Base-by-base conservation (phyloP, 2,329 filamentous ascomycete species). In the Talaromyces sp. region DNA sequence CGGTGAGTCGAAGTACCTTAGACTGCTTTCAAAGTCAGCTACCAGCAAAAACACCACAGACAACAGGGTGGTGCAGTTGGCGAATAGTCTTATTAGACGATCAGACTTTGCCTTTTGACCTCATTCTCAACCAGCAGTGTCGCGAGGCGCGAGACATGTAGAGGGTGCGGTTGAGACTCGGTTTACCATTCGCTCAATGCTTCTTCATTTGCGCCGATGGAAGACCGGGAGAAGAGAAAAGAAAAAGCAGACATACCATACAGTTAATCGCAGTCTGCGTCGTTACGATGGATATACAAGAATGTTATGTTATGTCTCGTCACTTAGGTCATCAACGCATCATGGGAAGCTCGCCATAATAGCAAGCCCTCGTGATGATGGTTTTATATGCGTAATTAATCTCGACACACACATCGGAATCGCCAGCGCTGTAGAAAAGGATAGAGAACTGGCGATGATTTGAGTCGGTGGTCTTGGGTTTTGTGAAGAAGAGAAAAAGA, bases 351-450 rank as follows among this genome's bases (percentile, higher is more conserved):
- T 60, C 33, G 42, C 27, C 15, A 51, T 68, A 55, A 52, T 17
- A 36, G 32, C 65, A 64, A 77, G 75, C 73, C 75, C 75, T 91
- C 88, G 85, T 86, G 84, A 86, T 84, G 84, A 91, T 88, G 88
- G 88, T 91, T 91, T 91, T 91, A 88, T 81, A 88, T 85, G 84
- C 84, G 87, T 83, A 63, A 71, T 82, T 80, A 71, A 78, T 91
- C 88, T 91, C 79, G 88, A 89, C 88, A 78, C 81, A 84, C 84
- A 76, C 83, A 84, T 85, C 85, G 85, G 85, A 89, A 81, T 88
- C 85, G 82, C 81, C 85, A 88, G 84, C 81, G 81, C 83, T 85
- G 82, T 86, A 69, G 79, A 65, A 65, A 71, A 71, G 66, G 69
- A 27, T 27, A 51, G 61, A 66, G 69, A 64, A 81, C 83, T 84